Evolutionary conservation across 2,329 filamentous ascomycete genomes (phyloP).

Genomic region (Coniochaeta sp.): DNA sequence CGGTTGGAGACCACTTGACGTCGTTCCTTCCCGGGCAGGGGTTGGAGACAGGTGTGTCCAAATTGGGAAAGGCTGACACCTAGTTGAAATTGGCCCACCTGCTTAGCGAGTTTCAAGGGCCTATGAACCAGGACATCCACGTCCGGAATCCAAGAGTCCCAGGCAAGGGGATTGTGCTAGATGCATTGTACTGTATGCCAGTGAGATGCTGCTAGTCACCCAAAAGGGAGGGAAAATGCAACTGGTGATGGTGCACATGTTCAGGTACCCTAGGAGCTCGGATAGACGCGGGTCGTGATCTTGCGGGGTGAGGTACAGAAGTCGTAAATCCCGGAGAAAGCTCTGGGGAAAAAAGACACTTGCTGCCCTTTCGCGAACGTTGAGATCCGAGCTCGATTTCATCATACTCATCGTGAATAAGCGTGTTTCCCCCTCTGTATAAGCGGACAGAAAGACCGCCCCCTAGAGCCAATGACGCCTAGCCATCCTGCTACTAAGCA

Average conservation of each 20-base stretch:
- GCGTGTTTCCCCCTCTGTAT: background rate
- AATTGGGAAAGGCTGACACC: conserved; percentile 33
- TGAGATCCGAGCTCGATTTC: background rate
- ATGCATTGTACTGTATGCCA: background rate
- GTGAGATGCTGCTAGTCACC: background rate
- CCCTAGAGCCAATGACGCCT: background rate
- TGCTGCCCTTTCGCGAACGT: background rate
- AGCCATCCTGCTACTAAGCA: background rate
- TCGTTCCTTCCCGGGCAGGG: conserved; percentile 7
- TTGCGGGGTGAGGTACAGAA: background rate
- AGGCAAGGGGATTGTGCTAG: background rate
- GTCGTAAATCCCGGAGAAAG: background rate
- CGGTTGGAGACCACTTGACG: background rate
- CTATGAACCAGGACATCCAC: conserved; percentile 8
- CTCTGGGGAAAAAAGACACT: background rate
- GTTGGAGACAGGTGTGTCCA: conserved; percentile 4
- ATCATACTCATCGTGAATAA: background rate
- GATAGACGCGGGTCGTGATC: background rate
- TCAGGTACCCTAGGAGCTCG: background rate
- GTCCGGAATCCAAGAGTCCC: conserved; percentile 16
- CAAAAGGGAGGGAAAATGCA: background rate
- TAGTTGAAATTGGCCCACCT: conserved; percentile 38
- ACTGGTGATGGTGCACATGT: background rate
- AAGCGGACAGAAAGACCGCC: background rate
- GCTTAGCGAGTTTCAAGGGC: conserved; percentile 48